Conservation (phyloP, 805 yeast genomes). For the Candida tammaniensis region DNA sequence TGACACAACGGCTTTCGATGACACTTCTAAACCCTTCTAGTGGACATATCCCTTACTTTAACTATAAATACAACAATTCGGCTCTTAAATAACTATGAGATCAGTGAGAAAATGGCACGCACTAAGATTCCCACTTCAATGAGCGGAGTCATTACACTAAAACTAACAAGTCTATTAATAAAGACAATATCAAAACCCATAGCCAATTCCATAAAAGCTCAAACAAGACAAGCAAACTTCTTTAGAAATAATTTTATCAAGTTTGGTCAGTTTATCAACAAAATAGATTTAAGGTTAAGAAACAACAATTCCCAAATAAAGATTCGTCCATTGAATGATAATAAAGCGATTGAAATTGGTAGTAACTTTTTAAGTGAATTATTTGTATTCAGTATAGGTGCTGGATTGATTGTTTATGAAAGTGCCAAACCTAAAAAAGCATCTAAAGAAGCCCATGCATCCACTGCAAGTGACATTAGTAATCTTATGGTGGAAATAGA, state of each 20-base stretch:
- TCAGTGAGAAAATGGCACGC: too few species aligned
- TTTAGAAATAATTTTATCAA: constrained; percentile 63
- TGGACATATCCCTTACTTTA: too few species aligned
- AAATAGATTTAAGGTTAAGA: constrained; percentile 60
- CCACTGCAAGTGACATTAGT: not conserved
- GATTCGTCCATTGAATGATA: constrained; percentile 77
- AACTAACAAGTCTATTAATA: constrained; percentile 66
- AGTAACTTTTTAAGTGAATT: constrained; percentile 76
- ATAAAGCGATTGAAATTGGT: constrained; percentile 78
- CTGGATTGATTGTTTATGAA: constrained; percentile 70
- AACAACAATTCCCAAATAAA: constrained; percentile 51
- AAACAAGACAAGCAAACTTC: constrained; percentile 67
- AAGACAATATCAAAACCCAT: constrained; percentile 79
- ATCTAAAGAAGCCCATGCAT: constrained; percentile 52
- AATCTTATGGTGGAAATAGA: constrained; percentile 3
- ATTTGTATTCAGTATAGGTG: constrained; percentile 78
- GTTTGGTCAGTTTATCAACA: constrained; percentile 71
- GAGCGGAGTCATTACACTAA: constrained; percentile 74
- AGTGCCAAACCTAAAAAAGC: constrained; percentile 59
- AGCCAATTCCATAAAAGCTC: constrained; percentile 65
- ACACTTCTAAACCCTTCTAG: too few species aligned
- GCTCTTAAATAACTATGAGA: too few species aligned
- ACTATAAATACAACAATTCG: too few species aligned
- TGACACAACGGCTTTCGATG: not conserved
- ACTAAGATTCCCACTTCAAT: constrained; percentile 40